Conservation (phyloP, 108 stramenopile genomes). For the Parietichytrium sp. region DNA sequence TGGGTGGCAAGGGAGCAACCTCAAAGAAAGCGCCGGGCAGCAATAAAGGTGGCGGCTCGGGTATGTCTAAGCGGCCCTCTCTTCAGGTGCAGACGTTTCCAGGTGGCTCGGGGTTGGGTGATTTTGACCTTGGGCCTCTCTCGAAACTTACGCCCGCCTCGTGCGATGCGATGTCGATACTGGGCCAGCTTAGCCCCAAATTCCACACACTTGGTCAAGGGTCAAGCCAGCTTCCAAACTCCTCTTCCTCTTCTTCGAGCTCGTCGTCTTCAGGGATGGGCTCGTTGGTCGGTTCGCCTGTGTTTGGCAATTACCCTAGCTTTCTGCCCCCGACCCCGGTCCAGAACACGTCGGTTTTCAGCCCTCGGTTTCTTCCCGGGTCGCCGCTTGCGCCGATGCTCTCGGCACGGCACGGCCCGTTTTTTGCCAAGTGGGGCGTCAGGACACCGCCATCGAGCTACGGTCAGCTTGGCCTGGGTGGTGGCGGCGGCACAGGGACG, state of each 20-base stretch:
- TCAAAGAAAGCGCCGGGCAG: no score
- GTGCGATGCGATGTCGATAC: not conserved
- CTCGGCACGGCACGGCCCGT: not conserved
- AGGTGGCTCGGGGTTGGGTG: not conserved
- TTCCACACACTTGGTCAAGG: not conserved
- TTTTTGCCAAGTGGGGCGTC: constrained; percentile 24
- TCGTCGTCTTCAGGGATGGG: no score
- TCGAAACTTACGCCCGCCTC: constrained; percentile 19
- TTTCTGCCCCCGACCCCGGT: constrained; percentile 25
- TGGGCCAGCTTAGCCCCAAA: constrained; percentile 18
- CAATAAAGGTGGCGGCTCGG: not conserved
- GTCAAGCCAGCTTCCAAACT: no score
- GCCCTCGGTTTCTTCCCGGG: not conserved
- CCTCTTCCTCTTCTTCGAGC: no score
- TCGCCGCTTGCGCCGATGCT: constrained; percentile 25
- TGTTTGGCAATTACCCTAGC: constrained; percentile 25
- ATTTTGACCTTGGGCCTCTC: constrained; percentile 6
- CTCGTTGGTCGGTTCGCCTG: not conserved
- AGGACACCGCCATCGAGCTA: not conserved
- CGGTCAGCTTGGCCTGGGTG: not conserved
- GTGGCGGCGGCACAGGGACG: not conserved
- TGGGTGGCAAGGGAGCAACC: no score
- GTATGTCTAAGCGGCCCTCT: constrained; percentile 17
- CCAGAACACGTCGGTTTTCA: not conserved
- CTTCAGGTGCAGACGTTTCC: constrained; percentile 6